Conservation (phyloP, 257 asterid species). For the Echium plantagineum region DNA sequence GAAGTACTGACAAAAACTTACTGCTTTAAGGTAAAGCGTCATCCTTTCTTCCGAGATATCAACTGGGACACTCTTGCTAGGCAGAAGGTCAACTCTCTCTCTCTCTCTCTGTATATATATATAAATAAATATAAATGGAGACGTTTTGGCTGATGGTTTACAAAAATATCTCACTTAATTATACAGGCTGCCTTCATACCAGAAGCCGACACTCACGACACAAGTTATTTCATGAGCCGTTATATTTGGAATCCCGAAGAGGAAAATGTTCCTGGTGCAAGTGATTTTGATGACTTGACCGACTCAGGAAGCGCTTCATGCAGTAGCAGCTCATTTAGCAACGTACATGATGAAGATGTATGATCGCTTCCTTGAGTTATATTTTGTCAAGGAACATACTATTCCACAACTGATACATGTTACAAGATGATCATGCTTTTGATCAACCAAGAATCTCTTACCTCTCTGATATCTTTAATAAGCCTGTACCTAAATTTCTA, state of each 20-base stretch:
- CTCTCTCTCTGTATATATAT: conserved; percentile 2
- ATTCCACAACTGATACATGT: too few species aligned
- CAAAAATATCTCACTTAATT: conserved; percentile 14
- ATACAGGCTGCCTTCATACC: conserved; percentile 89
- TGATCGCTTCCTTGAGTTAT: conserved; percentile 6
- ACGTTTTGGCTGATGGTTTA: neutral
- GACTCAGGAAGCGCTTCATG: conserved; percentile 67
- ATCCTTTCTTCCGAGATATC: conserved; percentile 61
- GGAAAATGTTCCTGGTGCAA: conserved; percentile 57
- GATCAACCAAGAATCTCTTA: neutral
- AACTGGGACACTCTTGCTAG: conserved; percentile 85
- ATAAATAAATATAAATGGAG: neutral
- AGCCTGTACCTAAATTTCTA: too few species aligned
- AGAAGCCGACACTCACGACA: conserved; percentile 67
- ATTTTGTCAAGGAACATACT: neutral
- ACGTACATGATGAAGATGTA: conserved; percentile 79
- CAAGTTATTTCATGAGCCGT: conserved; percentile 98
- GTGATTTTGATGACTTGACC: conserved; percentile 68
- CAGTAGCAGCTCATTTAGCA: conserved; percentile 38
- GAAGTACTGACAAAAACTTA: conserved; percentile 4
- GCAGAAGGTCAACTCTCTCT: conserved; percentile 61
- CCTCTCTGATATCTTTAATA: too few species aligned
- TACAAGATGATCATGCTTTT: neutral
- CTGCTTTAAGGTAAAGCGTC: conserved; percentile 65
- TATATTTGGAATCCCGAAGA: conserved; percentile 91